These are phyloP conservation scores for Lepiota subincarnata DNA, from an alignment of 768 basidiomycete genomes.

Conservation along the genomic window DNA sequence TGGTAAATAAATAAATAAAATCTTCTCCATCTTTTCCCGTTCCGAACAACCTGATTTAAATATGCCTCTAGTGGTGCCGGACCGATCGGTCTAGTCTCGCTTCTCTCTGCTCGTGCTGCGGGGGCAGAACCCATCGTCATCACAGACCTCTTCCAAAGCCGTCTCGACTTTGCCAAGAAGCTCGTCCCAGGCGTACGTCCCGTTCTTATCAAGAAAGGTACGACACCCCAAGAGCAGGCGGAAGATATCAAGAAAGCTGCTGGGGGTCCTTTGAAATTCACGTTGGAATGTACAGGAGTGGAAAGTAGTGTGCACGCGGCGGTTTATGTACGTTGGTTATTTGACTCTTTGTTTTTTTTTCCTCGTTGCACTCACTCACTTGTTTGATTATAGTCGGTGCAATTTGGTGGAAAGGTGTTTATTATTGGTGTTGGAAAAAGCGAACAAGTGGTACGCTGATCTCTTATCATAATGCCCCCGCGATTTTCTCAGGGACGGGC, in stretches of 20 bases:
- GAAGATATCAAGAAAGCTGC: slow-evolving; percentile 49
- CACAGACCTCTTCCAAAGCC: slow-evolving; percentile 61
- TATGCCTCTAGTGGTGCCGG: slow-evolving; percentile 50
- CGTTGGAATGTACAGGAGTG: slow-evolving; percentile 62
- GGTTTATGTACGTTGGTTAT: slow-evolving; percentile 38
- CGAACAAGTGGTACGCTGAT: slow-evolving; percentile 46
- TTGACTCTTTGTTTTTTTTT: background rate
- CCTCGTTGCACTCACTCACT: background rate
- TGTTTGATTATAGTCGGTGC: slow-evolving; percentile 40
- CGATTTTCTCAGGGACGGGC: background rate
- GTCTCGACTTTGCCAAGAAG: slow-evolving; percentile 62
- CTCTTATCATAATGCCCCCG: background rate
- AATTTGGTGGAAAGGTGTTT: slow-evolving; percentile 66
- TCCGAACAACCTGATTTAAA: background rate
- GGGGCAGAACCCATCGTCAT: slow-evolving; percentile 69
- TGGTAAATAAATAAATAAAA: slow-evolving; percentile 48
- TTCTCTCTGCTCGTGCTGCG: slow-evolving; percentile 62
- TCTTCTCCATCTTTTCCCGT: background rate
- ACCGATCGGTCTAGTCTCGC: slow-evolving; percentile 59
- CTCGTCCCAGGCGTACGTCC: slow-evolving; percentile 56
- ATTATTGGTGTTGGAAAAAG: slow-evolving; percentile 67
- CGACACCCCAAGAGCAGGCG: slow-evolving; percentile 46
- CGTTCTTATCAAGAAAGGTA: slow-evolving; percentile 47
- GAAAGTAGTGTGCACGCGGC: slow-evolving; percentile 61
- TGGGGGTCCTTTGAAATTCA: slow-evolving; percentile 43